Evolutionary conservation across 2,329 filamentous ascomycete species (phyloP), one percentile per base, ranked within the genome.

Genomic region (Trichoderma cornu-damae): DNA sequence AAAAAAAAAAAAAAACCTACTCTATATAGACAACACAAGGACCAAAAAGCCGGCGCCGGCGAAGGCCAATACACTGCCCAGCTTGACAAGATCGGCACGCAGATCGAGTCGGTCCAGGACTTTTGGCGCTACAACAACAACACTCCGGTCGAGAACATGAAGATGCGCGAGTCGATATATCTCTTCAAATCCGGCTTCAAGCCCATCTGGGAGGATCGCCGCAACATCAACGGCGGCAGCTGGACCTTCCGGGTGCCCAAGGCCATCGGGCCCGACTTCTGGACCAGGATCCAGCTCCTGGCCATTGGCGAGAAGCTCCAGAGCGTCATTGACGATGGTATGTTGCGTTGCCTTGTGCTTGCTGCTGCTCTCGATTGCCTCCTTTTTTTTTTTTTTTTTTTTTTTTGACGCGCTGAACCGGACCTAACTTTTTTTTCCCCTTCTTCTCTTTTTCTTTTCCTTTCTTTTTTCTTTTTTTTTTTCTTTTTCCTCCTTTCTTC

Each of bases 171-270:
- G 73, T 87, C 84, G 44, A 81, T 91, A 62, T 89, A 91, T 70
- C 79, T 92, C 63, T 91, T 91, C 78, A 90, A 90, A 72, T 79
- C 83, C 61, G 88, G 88, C 34, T 89, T 90, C 72, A 82, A 81
- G 61, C 88, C 88, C 57, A 77, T 90, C 64, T 91, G 88, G 88
- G 88, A 91, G 74, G 93, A 97, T 70, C 83, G 89, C 38, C 85
- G 94, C 66, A 96, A 96, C 73, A 78, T 87, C 59, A 80, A 85
- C 61, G 93, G 93, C 52, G 93, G 93, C 49, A 88, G 88, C 70
- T 96, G 90, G 90, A 95, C 90, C 20, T 96, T 97, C 73, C 86
- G 92, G 50, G 87, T 96, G 43, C 85, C 87, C 62, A 96, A 96
- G 77, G 79, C 78, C 61, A 80, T 82, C 35, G 84, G 83, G 5